Evolutionary conservation across 2,329 filamentous ascomycete genomes (phyloP).

Genomic region (Chaetomiaceae sp.): DNA sequence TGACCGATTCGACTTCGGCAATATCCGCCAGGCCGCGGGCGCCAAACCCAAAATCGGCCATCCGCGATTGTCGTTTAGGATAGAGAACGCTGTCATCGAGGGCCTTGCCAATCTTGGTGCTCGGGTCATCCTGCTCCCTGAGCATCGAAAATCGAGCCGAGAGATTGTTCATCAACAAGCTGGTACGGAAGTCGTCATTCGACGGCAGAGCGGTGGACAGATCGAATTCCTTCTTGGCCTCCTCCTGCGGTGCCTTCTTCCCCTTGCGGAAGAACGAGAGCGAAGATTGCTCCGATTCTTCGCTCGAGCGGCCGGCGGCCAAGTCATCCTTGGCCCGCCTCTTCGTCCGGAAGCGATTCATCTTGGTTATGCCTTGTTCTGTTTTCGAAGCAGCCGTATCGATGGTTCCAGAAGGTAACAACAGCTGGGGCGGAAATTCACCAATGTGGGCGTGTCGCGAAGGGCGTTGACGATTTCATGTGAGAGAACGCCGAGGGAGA

Average conservation of each 20-base stretch:
- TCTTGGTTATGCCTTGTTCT: slow-evolving; percentile 32
- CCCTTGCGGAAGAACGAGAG: slow-evolving; percentile 49
- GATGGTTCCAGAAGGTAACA: neutral
- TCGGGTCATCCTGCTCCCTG: slow-evolving; percentile 87
- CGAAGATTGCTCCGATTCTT: slow-evolving; percentile 49
- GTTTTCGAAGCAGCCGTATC: neutral
- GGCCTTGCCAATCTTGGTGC: slow-evolving; percentile 83
- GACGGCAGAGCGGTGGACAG: slow-evolving; percentile 70
- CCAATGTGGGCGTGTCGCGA: too few relatives aligned
- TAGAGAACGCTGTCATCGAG: slow-evolving; percentile 90
- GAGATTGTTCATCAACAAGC: slow-evolving; percentile 89
- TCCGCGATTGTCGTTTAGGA: slow-evolving; percentile 72
- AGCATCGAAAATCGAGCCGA: slow-evolving; percentile 97
- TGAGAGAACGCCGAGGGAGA: neutral
- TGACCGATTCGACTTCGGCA: slow-evolving; percentile 81
- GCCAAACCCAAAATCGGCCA: slow-evolving; percentile 62
- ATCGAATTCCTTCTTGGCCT: slow-evolving; percentile 64
- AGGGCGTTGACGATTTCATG: neutral
- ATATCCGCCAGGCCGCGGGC: slow-evolving; percentile 67
- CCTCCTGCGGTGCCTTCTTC: slow-evolving; percentile 51
- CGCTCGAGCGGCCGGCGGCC: slow-evolving; percentile 41
- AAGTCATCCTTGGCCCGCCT: slow-evolving; percentile 62
- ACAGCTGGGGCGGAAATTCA: too few relatives aligned
- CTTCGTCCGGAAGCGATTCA: slow-evolving; percentile 75
- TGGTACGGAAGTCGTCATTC: slow-evolving; percentile 88